Conservation (phyloP, 2,329 filamentous ascomycete genomes). For the Cercospora sp. region DNA sequence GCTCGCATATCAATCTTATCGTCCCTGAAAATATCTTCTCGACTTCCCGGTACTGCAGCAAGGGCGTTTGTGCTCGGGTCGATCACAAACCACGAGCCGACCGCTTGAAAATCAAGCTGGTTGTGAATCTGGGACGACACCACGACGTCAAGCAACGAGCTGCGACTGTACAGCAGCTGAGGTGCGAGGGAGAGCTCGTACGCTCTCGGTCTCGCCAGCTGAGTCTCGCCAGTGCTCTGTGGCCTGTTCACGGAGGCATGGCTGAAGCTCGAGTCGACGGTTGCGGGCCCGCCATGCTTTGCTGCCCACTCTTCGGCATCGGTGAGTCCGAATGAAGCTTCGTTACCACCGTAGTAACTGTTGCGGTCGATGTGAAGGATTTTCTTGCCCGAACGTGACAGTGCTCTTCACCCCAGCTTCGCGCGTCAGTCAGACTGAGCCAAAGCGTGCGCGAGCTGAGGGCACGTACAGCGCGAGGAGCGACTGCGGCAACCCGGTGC, state of each 20-base stretch:
- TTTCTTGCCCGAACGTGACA: slow-evolving; percentile 89
- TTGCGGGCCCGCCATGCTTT: slow-evolving; percentile 31
- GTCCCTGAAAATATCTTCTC: slow-evolving; percentile 88
- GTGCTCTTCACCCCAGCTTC: slow-evolving; percentile 67
- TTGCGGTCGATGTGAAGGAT: slow-evolving; percentile 87
- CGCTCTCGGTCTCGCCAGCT: slow-evolving; percentile 63
- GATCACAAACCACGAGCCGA: slow-evolving; percentile 89
- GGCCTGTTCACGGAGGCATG: slow-evolving; percentile 40
- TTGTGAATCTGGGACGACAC: slow-evolving; percentile 87
- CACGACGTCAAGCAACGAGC: slow-evolving; percentile 72
- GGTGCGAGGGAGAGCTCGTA: slow-evolving; percentile 85
- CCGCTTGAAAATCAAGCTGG: slow-evolving; percentile 89
- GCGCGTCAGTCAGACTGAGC: slow-evolving; percentile 65
- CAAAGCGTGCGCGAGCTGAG: slow-evolving; percentile 17
- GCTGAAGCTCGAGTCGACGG: slow-evolving; percentile 27
- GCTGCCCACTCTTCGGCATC: slow-evolving; percentile 76
- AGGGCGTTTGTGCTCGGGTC: slow-evolving; percentile 33
- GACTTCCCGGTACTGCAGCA: slow-evolving; percentile 74
- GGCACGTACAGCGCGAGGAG: slow-evolving; percentile 55
- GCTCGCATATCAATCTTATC: slow-evolving; percentile 72
- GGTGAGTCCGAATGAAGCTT: slow-evolving; percentile 81
- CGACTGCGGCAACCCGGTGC: slow-evolving; percentile 55
- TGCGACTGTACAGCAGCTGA: slow-evolving; percentile 82
- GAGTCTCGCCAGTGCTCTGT: slow-evolving; percentile 32
- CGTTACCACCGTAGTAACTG: slow-evolving; percentile 81